Conservation (phyloP, 2,329 filamentous ascomycete genomes). For the Stemphylium vesicarium region DNA sequence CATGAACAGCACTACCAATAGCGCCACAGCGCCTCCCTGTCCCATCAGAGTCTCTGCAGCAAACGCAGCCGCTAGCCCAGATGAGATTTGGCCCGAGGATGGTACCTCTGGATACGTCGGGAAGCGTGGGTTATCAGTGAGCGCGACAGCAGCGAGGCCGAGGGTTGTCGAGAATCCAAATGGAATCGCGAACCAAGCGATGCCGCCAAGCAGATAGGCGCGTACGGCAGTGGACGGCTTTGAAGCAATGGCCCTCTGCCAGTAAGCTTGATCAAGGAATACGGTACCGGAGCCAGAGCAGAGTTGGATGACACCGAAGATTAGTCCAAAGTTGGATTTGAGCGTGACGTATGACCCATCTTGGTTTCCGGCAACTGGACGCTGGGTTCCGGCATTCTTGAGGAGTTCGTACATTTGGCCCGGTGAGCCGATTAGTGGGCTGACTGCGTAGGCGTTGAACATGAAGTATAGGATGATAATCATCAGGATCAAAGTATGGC, state of each 20-base stretch:
- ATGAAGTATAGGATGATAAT: constrained; percentile 55
- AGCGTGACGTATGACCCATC: constrained; percentile 52
- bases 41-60: constrained; percentile 39
- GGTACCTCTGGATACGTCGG: constrained; percentile 51
- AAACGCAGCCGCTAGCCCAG: constrained; percentile 40
- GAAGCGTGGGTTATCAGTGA: constrained; percentile 52
- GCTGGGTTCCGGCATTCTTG: constrained; percentile 42
- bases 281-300: constrained; percentile 48
- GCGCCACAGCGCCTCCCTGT: constrained; percentile 36
- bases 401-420: constrained; percentile 51
- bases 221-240: constrained; percentile 36
- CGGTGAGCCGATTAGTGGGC: constrained; percentile 49
- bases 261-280: constrained; percentile 56
- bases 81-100: constrained; percentile 33
- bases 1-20: constrained; percentile 44
- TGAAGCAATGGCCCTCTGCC: constrained; percentile 52
- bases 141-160: constrained; percentile 54
- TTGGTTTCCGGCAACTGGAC: constrained; percentile 49
- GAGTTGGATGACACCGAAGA: constrained; percentile 54
- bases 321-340: constrained; percentile 51
- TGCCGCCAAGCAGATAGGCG: constrained; percentile 50
- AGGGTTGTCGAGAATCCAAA: constrained; percentile 56
- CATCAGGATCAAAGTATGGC: constrained; percentile 52
- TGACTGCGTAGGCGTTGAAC: constrained; percentile 52
- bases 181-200: constrained; percentile 59